Percentiles rank a stretch among this genome's conserved stretches.
Conservation (phyloP, 2,329 filamentous ascomycete species). For the Bertia moriformis region DNA sequence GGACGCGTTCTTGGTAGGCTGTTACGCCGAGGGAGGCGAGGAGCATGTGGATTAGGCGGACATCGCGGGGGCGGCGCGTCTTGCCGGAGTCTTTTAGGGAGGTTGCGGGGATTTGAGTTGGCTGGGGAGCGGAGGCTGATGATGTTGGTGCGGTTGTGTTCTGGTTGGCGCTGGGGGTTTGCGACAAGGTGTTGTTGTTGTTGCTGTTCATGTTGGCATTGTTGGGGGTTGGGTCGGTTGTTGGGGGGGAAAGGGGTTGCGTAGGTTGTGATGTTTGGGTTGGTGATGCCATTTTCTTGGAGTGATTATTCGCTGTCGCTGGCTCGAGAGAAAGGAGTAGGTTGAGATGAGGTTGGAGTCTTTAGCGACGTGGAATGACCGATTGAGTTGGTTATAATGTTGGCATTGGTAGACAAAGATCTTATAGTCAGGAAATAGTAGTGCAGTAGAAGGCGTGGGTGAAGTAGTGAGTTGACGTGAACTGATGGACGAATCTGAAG, state of each 20-base stretch:
- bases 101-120: conserved; percentile 21
- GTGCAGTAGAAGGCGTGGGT: too few relatives aligned
- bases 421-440: too few relatives aligned
- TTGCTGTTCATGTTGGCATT: conserved; percentile 8
- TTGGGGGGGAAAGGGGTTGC: conserved; percentile 23
- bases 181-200: conserved; percentile 8
- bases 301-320: neutral
- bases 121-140: conserved; percentile 10
- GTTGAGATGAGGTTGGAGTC: too few relatives aligned
- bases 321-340: too few relatives aligned
- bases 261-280: conserved; percentile 10
- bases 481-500: too few relatives aligned
- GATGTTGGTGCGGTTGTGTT: conserved; percentile 5
- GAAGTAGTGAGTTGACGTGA: too few relatives aligned
- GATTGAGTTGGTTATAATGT: too few relatives aligned
- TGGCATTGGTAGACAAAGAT: too few relatives aligned
- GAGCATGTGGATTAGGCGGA: conserved; percentile 31
- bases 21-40: conserved; percentile 29
- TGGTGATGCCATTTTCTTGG: conserved; percentile 6
- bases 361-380: too few relatives aligned
- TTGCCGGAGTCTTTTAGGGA: conserved; percentile 21
- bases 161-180: conserved; percentile 3
- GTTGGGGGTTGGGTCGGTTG: conserved; percentile 21
- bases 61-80: conserved; percentile 28
- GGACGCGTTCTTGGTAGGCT: conserved; percentile 33